A percentile compares a stretch with the other conserved stretches of the same genome.
Conservation (phyloP, 164 flowering plant genomes). For the Aristolochia fimbriata region DNA sequence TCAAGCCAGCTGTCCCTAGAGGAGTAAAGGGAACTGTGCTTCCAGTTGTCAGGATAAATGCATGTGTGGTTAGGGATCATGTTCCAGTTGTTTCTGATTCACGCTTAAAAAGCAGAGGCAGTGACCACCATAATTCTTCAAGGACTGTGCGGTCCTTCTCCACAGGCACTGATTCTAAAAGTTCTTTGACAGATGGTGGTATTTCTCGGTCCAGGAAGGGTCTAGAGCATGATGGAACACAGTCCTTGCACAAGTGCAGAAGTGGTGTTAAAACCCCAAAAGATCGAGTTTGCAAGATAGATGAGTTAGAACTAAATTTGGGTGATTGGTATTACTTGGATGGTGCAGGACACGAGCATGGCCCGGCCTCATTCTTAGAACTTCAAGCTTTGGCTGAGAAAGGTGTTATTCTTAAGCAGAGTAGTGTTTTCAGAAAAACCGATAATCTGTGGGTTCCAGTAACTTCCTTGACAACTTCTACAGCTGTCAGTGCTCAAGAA, state of each 20-base stretch:
- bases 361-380: constrained; percentile 60
- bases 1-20: constrained; percentile 30
- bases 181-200: constrained; percentile 33
- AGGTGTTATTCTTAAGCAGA: constrained; percentile 48
- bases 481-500: constrained; percentile 12
- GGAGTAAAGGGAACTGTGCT: constrained; percentile 66
- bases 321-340: constrained; percentile 96
- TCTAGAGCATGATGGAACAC: constrained; percentile 25
- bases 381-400: constrained; percentile 54
- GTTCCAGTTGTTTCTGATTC: constrained; percentile 67
- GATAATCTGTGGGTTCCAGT: constrained; percentile 93
- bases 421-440: constrained; percentile 73
- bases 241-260: constrained; percentile 21
- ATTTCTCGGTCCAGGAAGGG: constrained; percentile 24
- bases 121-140: constrained; percentile 44
- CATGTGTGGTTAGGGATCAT: constrained; percentile 79
- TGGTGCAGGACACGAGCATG: constrained; percentile 88
- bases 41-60: constrained; percentile 84
- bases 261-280: constrained; percentile 40
- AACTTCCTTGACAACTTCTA: constrained; percentile 25
- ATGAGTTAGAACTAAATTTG: constrained; percentile 68
- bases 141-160: constrained; percentile 37
- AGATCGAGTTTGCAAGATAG: constrained; percentile 50
- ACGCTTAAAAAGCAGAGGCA: constrained; percentile 42
- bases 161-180: constrained; percentile 38